Percentiles rank a stretch among this genome's conserved stretches.
phyloP scores from a whole-genome alignment of 225 moss, liverwort and hornwort species.

The Rhytidiadelphus loreus region DNA sequence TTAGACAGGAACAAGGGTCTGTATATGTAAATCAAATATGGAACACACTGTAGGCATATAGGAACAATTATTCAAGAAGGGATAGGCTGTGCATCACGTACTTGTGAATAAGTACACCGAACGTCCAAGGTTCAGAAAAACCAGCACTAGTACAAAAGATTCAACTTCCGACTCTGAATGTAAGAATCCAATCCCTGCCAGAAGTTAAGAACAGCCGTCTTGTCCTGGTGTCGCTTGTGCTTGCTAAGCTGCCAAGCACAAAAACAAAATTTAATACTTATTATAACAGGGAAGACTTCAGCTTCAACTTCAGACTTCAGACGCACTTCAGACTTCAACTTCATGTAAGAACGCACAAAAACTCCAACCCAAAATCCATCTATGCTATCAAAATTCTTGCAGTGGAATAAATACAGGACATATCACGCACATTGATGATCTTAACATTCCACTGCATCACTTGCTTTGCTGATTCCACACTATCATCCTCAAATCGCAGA shows the following conservation, averaged over 20 bases:
- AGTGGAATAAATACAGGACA: neutral
- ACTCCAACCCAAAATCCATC: neutral
- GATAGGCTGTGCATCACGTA: neutral
- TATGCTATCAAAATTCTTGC: neutral
- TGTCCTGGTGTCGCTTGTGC: constrained; percentile 97
- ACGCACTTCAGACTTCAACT: no score
- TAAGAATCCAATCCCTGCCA: constrained; percentile 91
- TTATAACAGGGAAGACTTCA: neutral
- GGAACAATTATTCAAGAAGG: neutral
- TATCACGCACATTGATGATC: constrained; percentile 69
- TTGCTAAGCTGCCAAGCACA: constrained; percentile 75
- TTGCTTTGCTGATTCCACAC: constrained; percentile 96
- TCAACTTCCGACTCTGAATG: constrained; percentile 70
- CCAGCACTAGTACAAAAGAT: constrained; percentile 47
- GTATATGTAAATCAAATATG: neutral
- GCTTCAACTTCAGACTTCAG: no score
- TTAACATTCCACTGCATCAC: constrained; percentile 98
- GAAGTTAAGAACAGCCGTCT: constrained; percentile 84
- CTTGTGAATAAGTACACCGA: neutral
- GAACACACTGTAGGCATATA: neutral
- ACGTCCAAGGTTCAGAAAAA: neutral
- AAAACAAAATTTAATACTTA: neutral
- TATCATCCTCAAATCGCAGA: constrained; percentile 95
- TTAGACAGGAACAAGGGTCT: neutral
- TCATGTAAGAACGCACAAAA: neutral